These are phyloP conservation scores for Chaetomium tenue DNA, from an alignment of 495 filamentous ascomycete genomes.

Conservation along the genomic window DNA sequence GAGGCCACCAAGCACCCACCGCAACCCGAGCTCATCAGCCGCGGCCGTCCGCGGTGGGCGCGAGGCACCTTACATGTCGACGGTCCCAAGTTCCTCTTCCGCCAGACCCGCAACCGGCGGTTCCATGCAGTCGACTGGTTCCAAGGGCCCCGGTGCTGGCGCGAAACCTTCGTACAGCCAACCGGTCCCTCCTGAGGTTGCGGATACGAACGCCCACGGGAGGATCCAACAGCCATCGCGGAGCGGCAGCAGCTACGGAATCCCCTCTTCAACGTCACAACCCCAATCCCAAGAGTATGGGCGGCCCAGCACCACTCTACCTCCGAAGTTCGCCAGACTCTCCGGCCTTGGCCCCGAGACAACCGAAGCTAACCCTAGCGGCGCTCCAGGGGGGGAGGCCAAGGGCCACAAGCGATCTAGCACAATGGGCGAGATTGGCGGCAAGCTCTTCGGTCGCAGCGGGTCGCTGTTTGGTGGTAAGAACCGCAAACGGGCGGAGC, in stretches of 20 bases:
- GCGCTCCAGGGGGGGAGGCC: conserved; percentile 25
- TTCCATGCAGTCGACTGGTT: conserved; percentile 68
- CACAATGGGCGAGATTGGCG: conserved; percentile 76
- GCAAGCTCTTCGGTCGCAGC: conserved; percentile 75
- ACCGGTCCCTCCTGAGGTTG: conserved; percentile 82
- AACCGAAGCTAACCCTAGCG: background rate
- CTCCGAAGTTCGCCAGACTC: conserved; percentile 51
- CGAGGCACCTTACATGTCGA: conserved; percentile 48
- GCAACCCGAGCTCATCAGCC: conserved; percentile 41
- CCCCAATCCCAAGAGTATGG: conserved; percentile 50
- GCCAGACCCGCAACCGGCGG: conserved; percentile 76
- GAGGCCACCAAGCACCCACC: conserved; percentile 50
- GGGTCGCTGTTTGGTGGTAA: conserved; percentile 71
- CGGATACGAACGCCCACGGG: conserved; percentile 86
- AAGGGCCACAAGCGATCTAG: conserved; percentile 90
- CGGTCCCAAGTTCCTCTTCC: conserved; percentile 43
- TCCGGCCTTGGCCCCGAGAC: conserved; percentile 41
- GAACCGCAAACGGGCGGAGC: conserved; percentile 46
- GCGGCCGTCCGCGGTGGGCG: conserved; percentile 54
- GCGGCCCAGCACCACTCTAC: conserved; percentile 58
- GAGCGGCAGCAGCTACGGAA: conserved; percentile 69
- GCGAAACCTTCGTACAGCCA: conserved; percentile 86
- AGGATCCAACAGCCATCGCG: conserved; percentile 83
- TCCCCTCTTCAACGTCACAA: conserved; percentile 60
- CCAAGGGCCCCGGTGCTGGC: conserved; percentile 54